Conservation (phyloP, 2,329 filamentous ascomycete genomes). For the Ophiostoma quercus region DNA sequence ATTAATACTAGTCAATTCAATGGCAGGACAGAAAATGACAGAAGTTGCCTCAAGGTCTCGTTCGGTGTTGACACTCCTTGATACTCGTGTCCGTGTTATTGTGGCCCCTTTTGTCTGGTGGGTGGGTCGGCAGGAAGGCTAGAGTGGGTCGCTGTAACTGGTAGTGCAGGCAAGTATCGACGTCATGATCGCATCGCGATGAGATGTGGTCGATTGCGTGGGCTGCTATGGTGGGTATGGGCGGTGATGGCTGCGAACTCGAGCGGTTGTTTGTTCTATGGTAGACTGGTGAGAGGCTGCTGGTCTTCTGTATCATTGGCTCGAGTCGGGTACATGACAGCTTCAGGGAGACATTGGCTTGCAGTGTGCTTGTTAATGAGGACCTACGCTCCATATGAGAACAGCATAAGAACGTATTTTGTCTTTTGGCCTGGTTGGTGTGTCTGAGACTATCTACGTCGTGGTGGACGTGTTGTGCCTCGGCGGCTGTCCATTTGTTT, state of each 20-base stretch:
- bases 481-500: too few relatives aligned
- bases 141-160: not conserved
- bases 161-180: not conserved
- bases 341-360: not conserved
- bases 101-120: conserved; percentile 11
- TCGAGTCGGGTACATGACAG: not conserved
- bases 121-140: not conserved
- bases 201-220: not conserved
- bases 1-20: not conserved
- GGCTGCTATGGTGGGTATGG: not conserved
- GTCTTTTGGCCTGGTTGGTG: too few relatives aligned
- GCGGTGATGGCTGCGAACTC: not conserved
- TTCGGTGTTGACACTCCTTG: conserved; percentile 7
- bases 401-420: too few relatives aligned
- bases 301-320: not conserved
- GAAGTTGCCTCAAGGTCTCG: not conserved
- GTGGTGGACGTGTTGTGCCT: too few relatives aligned
- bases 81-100: conserved; percentile 3
- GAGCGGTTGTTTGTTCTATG: not conserved
- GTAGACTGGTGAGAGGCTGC: not conserved
- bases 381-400: too few relatives aligned
- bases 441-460: too few relatives aligned
- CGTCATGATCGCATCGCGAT: not conserved
- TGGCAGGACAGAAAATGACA: not conserved
- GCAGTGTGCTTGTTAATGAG: too few relatives aligned